Conservation (phyloP, 331 rosid species). For the Saraca asoca region DNA sequence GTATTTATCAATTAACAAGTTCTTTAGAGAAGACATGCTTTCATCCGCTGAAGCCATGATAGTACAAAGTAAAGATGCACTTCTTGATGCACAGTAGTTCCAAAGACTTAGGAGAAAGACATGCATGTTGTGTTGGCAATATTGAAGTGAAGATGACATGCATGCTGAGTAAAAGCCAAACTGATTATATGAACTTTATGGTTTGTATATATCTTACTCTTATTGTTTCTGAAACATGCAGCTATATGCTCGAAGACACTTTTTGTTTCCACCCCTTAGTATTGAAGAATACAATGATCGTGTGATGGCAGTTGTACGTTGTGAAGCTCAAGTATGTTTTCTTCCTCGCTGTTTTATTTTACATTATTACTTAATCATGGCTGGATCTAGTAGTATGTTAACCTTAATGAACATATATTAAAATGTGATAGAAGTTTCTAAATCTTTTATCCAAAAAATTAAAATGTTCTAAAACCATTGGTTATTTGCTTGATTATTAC, state of each 20-base stretch:
- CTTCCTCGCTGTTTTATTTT: slow-evolving; percentile 28
- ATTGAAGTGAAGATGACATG: neutral
- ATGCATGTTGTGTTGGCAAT: neutral
- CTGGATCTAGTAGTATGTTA: no score
- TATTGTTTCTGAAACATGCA: slow-evolving; percentile 51
- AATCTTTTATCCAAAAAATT: no score
- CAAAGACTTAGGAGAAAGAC: neutral
- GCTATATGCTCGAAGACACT: slow-evolving; percentile 95
- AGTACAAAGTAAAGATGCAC: neutral
- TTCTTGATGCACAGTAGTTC: neutral
- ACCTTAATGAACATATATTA: neutral
- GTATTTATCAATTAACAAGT: neutral
- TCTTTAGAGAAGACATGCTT: neutral
- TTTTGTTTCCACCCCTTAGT: slow-evolving; percentile 80
- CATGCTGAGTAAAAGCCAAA: neutral
- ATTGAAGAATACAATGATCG: slow-evolving; percentile 85
- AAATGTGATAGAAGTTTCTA: neutral
- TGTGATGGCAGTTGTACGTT: slow-evolving; percentile 91
- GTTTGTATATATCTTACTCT: slow-evolving; percentile 32
- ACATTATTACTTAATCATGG: neutral
- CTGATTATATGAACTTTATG: slow-evolving; percentile 18
- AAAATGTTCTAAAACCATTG: no score
- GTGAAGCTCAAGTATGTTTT: slow-evolving; percentile 87
- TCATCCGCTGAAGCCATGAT: neutral
- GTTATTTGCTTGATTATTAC: no score